Percentiles rank a stretch among this genome's conserved stretches.
Evolutionary conservation across 345 rosid species (phyloP).

Genomic region (Hirschfeldia incana): DNA sequence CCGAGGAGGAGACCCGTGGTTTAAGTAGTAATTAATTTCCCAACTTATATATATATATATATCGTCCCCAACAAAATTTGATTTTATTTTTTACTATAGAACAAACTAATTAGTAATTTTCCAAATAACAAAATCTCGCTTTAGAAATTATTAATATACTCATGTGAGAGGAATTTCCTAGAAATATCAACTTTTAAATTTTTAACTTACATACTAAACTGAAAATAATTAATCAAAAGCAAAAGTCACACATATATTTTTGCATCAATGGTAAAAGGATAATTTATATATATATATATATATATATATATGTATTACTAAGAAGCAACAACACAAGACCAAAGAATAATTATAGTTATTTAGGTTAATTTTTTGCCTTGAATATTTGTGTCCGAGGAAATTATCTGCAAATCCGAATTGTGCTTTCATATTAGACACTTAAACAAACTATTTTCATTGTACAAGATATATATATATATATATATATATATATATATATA

Average conservation of each 20-base stretch:
- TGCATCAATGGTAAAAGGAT: no score
- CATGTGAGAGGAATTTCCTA: not conserved
- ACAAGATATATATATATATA: not conserved
- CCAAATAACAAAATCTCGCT: not conserved
- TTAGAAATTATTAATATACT: not conserved
- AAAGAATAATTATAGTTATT: not conserved
- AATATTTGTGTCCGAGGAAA: not conserved
- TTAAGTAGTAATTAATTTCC: conserved; percentile 24
- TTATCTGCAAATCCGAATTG: not conserved
- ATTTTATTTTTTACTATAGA: not conserved
- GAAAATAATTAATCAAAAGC: not conserved
- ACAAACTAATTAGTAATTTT: not conserved
- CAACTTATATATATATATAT: not conserved
- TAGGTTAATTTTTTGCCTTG: not conserved
- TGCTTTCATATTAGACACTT: not conserved
- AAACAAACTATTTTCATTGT: not conserved
- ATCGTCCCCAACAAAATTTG: not conserved
- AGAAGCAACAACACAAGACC: not conserved
- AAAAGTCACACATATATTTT: not conserved
- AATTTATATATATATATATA: no score
- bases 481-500: no score
- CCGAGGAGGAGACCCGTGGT: conserved; percentile 24
- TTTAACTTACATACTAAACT: not conserved
- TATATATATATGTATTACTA: not conserved
- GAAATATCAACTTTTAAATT: not conserved